Evolutionary conservation across 1,139 yeast genomes (phyloP).

Genomic region (Pichia sorboxylosa): DNA sequence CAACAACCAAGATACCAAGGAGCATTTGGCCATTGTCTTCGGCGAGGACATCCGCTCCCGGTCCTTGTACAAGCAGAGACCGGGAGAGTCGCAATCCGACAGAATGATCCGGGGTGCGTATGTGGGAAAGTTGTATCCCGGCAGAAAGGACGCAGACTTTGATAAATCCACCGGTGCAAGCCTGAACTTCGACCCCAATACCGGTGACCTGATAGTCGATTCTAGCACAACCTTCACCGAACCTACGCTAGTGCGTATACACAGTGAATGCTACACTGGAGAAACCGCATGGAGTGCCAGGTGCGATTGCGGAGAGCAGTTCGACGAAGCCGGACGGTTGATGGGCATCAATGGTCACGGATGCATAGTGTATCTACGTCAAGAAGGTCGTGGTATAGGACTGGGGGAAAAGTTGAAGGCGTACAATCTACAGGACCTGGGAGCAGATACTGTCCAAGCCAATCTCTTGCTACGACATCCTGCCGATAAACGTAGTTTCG

Average conservation of each 20-base stretch:
- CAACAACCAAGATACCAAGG: constrained; percentile 79
- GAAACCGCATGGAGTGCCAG: constrained; percentile 99
- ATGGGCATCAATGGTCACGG: constrained; percentile 87
- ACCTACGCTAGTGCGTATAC: constrained; percentile 58
- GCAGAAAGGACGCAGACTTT: constrained; percentile 58
- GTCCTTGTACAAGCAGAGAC: constrained; percentile 50
- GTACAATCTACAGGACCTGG: constrained; percentile 90
- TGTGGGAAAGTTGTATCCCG: constrained; percentile 79
- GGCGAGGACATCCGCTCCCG: constrained; percentile 83
- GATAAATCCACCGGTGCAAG: constrained; percentile 35
- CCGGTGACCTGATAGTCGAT: constrained; percentile 40
- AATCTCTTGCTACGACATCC: constrained; percentile 88
- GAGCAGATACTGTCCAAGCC: constrained; percentile 97
- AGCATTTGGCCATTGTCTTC: constrained; percentile 93
- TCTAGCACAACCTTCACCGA: constrained; percentile 11
- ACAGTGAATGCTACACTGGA: constrained; percentile 96
- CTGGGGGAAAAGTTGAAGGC: constrained; percentile 94
- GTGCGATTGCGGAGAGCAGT: constrained; percentile 98
- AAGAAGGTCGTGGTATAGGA: constrained; percentile 98
- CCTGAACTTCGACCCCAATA: constrained; percentile 33
- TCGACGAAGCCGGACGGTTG: constrained; percentile 90
- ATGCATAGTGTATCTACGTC: constrained; percentile 89
- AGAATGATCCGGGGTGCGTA: constrained; percentile 97
- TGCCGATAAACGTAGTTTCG: constrained; percentile 89
- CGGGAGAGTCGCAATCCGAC: constrained; percentile 70